Conservation (phyloP, 768 basidiomycete genomes). For the Amanita rimosa region DNA sequence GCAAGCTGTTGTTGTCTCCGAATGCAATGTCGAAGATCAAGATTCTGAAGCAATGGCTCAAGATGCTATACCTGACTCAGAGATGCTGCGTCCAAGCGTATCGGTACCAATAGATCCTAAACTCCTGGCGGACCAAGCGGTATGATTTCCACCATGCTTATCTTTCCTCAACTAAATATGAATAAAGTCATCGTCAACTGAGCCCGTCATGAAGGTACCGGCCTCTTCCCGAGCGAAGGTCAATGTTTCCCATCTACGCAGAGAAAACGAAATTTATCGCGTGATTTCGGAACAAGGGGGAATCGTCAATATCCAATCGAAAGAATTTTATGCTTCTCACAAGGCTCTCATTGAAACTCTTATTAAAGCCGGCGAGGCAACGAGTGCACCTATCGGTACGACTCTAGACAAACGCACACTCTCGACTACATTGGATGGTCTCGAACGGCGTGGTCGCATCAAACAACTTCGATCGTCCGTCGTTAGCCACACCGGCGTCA, state of each 20-base stretch:
- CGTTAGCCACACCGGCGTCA: constrained; percentile 45
- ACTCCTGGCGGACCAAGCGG: constrained; percentile 6
- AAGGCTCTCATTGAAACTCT: constrained; percentile 48
- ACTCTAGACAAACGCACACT: constrained; percentile 68
- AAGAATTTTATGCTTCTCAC: constrained; percentile 63
- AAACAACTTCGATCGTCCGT: constrained; percentile 62
- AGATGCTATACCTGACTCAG: background rate
- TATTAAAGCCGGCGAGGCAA: constrained; percentile 48
- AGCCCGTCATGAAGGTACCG: background rate
- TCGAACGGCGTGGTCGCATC: constrained; percentile 58
- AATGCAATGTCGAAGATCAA: background rate
- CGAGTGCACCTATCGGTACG: constrained; percentile 59
- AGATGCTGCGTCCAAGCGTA: background rate
- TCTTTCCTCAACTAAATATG: background rate
- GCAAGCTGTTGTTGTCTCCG: background rate
- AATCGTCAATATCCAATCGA: constrained; percentile 51
- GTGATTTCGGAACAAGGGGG: constrained; percentile 60
- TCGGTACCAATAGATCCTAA: constrained; percentile 11
- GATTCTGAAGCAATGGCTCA: background rate
- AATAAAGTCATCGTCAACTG: background rate
- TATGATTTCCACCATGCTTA: background rate
- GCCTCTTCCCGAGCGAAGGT: constrained; percentile 22
- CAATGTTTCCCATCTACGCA: constrained; percentile 68
- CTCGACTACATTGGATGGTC: constrained; percentile 39
- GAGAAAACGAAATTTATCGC: constrained; percentile 70